phyloP scores from a whole-genome alignment of 495 filamentous ascomycete genomes.

The Corynascus novoguineensis region DNA sequence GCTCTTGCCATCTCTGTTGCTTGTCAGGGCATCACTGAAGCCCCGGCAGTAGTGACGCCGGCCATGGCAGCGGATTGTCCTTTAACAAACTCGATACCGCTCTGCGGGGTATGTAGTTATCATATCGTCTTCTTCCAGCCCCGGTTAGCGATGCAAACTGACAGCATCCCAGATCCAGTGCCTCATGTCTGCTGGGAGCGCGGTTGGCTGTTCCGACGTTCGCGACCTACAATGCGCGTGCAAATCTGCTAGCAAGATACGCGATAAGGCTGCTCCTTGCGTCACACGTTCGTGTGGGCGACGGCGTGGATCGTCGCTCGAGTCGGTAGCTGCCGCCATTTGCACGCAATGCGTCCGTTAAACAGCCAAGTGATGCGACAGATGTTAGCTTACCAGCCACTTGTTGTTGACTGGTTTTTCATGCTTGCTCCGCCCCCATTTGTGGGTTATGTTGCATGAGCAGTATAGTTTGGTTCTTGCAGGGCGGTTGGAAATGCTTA shows the following conservation, averaged over 20 bases:
- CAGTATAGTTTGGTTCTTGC: too few relatives aligned
- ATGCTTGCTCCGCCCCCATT: too few relatives aligned
- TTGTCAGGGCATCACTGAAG: slow-evolving; percentile 4
- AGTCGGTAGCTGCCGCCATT: slow-evolving; percentile 1
- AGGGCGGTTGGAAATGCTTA: too few relatives aligned
- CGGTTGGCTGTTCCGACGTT: background rate
- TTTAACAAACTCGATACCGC: slow-evolving; percentile 6
- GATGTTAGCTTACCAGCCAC: too few relatives aligned
- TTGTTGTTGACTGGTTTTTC: too few relatives aligned
- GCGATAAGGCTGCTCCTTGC: background rate
- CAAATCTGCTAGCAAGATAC: background rate
- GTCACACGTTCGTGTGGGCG: background rate
- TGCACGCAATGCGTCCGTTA: slow-evolving; percentile 6
- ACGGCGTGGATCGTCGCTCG: background rate
- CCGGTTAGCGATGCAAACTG: background rate
- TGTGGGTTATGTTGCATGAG: too few relatives aligned
- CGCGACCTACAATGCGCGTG: slow-evolving; percentile 5
- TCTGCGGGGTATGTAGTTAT: slow-evolving; percentile 10
- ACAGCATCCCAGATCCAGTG: background rate
- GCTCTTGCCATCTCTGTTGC: slow-evolving; percentile 1
- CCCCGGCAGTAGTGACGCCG: background rate
- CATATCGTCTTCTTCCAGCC: background rate
- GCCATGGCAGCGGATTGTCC: background rate
- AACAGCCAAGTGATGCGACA: too few relatives aligned
- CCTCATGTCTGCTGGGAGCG: background rate